Conservation (phyloP, 1,139 yeast genomes). For the Debaryomyces fabryi region DNA sequence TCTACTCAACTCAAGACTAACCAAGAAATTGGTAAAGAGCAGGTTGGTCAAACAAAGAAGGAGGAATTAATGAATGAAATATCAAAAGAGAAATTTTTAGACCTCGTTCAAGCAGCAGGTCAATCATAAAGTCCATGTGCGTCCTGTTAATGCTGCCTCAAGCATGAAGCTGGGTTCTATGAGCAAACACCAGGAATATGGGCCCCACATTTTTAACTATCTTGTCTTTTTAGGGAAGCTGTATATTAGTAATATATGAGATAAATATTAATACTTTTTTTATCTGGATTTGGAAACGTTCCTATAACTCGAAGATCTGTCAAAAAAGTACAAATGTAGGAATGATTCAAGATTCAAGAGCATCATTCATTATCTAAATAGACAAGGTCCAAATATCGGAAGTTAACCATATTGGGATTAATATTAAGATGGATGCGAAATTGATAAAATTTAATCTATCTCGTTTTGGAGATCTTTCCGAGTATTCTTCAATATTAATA, state of each 20-base stretch:
- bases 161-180: not conserved
- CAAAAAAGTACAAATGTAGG: not conserved
- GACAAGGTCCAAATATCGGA: not conserved
- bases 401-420: not conserved
- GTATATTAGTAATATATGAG: slow-evolving; percentile 6
- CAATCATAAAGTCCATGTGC: slow-evolving; percentile 19
- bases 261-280: too few species aligned
- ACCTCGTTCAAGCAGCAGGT: slow-evolving; percentile 84
- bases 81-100: slow-evolving; percentile 87
- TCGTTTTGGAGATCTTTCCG: not conserved
- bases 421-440: not conserved
- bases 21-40: slow-evolving; percentile 42
- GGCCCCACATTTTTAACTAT: not conserved
- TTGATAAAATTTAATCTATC: not conserved
- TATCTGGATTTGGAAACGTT: too few species aligned
- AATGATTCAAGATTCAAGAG: not conserved
- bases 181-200: not conserved
- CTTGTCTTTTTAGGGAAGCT: not conserved
- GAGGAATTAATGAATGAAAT: slow-evolving; percentile 76
- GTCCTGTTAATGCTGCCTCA: not conserved
- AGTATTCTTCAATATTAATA: too few species aligned
- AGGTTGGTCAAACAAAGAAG: slow-evolving; percentile 42
- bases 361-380: too few species aligned
- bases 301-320: too few species aligned
- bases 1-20: slow-evolving; percentile 73